Base-by-base conservation (phyloP, 2,329 filamentous ascomycete genomes). In the Neonectria sp. region DNA sequence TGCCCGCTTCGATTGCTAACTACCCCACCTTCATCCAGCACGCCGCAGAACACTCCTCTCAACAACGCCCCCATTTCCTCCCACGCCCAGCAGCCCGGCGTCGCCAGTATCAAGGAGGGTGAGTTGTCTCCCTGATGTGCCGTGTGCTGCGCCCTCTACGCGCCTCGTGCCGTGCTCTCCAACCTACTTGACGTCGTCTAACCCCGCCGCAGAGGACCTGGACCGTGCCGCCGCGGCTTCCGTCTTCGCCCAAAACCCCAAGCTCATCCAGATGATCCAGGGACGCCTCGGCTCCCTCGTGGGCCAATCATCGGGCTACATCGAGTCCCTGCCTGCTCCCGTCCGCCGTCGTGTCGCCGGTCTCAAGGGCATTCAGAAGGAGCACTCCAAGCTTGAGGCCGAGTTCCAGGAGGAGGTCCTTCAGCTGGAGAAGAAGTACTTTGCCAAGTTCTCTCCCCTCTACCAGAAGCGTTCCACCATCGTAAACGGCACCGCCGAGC, bases 381-480 rank as follows among this genome's bases (percentile, higher is more conserved):
- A 98, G 78, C 96, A 99, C 86, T 94, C 95, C 69, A 98, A 98
- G 86, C 92, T 99, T 76, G 97, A 99, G 88, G 94, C 95, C 60
- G 92, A 98, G 84, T 98, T 99, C 84, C 97, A 99, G 83, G 95
- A 98, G 83, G 97, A 98, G 85, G 95, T 99, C 69, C 89, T 99
- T 66, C 92, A 98, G 83, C 90, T 99, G 31, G 96, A 99, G 89
- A 99, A 99, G 90, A 98, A 98, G 86, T 99, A 97, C 85, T 98
- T 98, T 78, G 94, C 93, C 85, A 98, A 98, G 86, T 99, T 98
- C 86, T 97, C 94, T 61, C 96, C 96, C 68, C 90, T 99, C 56
- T 99, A 99, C 85, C 87, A 98, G 88, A 96, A 96, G 88, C 95
- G 96, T 82, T 90, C 95, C 70, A 89, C 91, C 77, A 98, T 99